These are phyloP conservation scores for Colletotrichum plurivorum DNA, from an alignment of 2,329 filamentous ascomycete genomes.

Conservation along the genomic window DNA sequence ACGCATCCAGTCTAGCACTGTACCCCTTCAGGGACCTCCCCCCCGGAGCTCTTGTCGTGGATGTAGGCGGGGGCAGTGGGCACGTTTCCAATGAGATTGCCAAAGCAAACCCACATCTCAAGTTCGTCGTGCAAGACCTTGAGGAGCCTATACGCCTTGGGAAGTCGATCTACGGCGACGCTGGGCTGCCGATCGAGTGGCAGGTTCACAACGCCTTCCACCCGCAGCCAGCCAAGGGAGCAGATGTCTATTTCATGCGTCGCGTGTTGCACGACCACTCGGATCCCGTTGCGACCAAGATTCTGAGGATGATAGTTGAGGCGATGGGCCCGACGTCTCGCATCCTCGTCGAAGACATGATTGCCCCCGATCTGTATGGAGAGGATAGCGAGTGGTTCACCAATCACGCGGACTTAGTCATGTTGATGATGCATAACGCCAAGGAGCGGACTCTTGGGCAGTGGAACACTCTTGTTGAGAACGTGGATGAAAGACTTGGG, in stretches of 20 bases:
- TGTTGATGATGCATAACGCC: constrained; percentile 24
- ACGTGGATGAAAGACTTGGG: background rate
- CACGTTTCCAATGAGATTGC: constrained; percentile 10
- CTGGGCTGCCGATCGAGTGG: background rate
- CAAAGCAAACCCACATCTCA: background rate
- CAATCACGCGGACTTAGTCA: constrained; percentile 14
- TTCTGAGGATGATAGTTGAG: constrained; percentile 1
- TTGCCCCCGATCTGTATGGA: constrained; percentile 6
- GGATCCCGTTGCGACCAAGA: background rate
- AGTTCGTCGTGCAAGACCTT: constrained; percentile 1
- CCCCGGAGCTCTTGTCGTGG: background rate
- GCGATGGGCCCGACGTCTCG: background rate
- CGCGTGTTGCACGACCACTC: constrained; percentile 10
- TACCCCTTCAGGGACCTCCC: constrained; percentile 3
- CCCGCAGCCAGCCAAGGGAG: constrained; percentile 7
- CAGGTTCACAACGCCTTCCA: constrained; percentile 15
- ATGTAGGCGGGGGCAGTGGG: constrained; percentile 11
- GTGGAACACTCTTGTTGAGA: constrained; percentile 5
- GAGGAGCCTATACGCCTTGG: background rate
- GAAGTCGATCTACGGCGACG: background rate
- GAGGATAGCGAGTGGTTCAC: constrained; percentile 20
- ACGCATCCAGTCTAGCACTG: constrained; percentile 2
- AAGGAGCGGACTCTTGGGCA: constrained; percentile 12
- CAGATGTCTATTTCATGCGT: constrained; percentile 17
- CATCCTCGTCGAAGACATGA: constrained; percentile 3